Base-by-base conservation (phyloP, 1,139 yeast species). In the Yamadazyma buinensis region DNA sequence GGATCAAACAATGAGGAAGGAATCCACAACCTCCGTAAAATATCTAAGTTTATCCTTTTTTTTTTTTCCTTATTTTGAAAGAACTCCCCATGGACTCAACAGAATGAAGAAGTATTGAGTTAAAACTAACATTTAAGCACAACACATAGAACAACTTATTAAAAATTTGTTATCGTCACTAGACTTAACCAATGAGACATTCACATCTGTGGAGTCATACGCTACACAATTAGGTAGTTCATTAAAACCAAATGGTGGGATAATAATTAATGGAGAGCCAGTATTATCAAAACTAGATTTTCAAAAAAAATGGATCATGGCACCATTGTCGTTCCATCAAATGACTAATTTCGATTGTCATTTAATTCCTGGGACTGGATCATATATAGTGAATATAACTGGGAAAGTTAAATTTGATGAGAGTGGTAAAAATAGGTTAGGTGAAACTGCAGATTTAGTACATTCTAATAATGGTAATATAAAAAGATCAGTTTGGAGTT, bases 401-500 rank as follows among this genome's bases (percentile, higher is more conserved):
- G 77, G 84, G 9, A 83, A 80, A 52, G 84, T 83, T 8, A 67
- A 80, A 42, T 83, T 83, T 48, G 92, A 84, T 54, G 92, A 84
- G 50, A 72, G 81, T 36, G 90, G 90, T 1, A 71, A 64, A 41
- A 79, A 75, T 42, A 70, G 80, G 49, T 49, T 74, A 19, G 87
- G 87, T 2, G 82, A 78, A 37, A 67, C 75, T 21, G 75, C 84
- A 1, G 77, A 75, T 39, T 57, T 66, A 41, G 54, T 62, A 12
- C 7, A 15, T 23, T 15, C 26, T n/a, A 29, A 34, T 23, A 21
- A 21, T 21, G 12, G 12, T 6, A 10, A 14, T 13, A 56, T 50
- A 34, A 62, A 69, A 38, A 64, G 72, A 6, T 17, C 19, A 17
- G 43, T 69, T 6, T 78, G 83, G 83, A 79, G 90, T 9, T 66